Evolutionary conservation across 148 eudicot genomes (phyloP).

Genomic region (Fagopyrum esculentum): DNA sequence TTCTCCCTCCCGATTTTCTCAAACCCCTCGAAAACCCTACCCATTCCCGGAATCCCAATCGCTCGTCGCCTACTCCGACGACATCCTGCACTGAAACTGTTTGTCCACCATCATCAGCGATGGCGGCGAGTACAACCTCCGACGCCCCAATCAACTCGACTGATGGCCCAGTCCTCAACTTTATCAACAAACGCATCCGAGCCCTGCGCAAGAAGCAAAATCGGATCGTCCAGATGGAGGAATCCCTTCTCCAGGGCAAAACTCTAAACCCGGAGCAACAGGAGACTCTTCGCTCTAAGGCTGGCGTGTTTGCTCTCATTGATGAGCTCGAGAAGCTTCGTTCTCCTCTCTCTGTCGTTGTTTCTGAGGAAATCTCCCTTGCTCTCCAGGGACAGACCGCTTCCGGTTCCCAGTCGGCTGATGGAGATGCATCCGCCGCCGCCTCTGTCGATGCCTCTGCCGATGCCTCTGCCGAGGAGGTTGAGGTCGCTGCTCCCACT

Average conservation of each 20-base stretch:
- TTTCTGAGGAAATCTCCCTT: conserved; percentile 45
- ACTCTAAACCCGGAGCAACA: conserved; percentile 65
- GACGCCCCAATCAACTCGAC: conserved; percentile 3
- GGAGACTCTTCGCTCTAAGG: conserved; percentile 54
- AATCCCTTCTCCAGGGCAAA: conserved; percentile 51
- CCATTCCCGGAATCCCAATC: background rate
- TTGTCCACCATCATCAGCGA: background rate
- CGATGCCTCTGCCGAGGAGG: background rate
- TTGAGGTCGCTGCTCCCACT: background rate
- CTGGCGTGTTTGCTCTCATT: conserved; percentile 42
- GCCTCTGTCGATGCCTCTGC: background rate
- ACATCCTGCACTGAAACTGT: background rate
- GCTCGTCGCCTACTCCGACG: background rate
- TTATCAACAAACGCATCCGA: conserved; percentile 77
- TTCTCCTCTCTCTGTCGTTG: conserved; percentile 46
- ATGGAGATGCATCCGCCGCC: background rate
- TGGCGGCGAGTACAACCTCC: conserved; percentile 16
- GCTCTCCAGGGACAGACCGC: conserved; percentile 15
- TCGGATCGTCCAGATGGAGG: conserved; percentile 69
- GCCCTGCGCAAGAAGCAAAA: conserved; percentile 66
- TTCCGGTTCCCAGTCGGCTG: background rate
- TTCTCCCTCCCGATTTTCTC: background rate
- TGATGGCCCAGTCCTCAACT: conserved; percentile 73
- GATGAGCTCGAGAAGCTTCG: conserved; percentile 86
- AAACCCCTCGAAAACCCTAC: conserved; percentile 19